Evolutionary conservation across 1,284 basidiomycete species (phyloP), one percentile per base, ranked within the genome.

Genomic region (Ganoderma boninense): DNA sequence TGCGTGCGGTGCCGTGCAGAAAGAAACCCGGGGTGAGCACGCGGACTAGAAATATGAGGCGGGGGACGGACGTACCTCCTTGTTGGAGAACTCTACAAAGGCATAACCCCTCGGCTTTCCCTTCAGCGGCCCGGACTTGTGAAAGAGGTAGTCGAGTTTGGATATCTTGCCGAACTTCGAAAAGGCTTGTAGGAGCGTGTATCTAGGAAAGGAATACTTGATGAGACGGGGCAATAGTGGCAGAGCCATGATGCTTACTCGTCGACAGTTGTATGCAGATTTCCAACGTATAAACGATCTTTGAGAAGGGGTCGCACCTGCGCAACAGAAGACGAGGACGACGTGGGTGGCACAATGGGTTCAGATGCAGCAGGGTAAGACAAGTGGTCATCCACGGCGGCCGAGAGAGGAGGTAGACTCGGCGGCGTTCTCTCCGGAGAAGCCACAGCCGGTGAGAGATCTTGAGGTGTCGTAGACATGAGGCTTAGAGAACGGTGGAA

Each of bases 101-200:
- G 97, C 97, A 80, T 97, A 99, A 2, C 97, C 97, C 23, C 97
- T 86, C 1, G 97, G 96, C 80, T 96, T 97, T 16, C 97, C 97
- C 80, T 93, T 96, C 76, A 92, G 83, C 4, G 92, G 87, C 0
- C 97, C 97, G 0, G 91, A 86, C 83, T 97, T 98, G 87, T 99
- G 97, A 79, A 97, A 98, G 76, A 99, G 87, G 80, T 93, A 97
- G 81, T 99, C 97, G 69, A 98, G 89, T 76, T 97, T 96, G 52
- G 94, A 89, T 71, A 99, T 89, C 81, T 95, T 96, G 72, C 97
- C 97, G 78, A 92, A 96, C 82, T 95, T 97, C 57, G 91, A 89
- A 82, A 98, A 98, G 43, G 97, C 83, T 80, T 97, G 94, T 29
- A 98, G 88, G 43, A 99, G 87, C 8, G 94, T 86, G 81, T 96